A percentile compares a stretch with the other conserved stretches of the same genome.
phyloP scores from a whole-genome alignment of 2,329 filamentous ascomycete species.

The Ophiocordyceps camponoti-leonardi region DNA sequence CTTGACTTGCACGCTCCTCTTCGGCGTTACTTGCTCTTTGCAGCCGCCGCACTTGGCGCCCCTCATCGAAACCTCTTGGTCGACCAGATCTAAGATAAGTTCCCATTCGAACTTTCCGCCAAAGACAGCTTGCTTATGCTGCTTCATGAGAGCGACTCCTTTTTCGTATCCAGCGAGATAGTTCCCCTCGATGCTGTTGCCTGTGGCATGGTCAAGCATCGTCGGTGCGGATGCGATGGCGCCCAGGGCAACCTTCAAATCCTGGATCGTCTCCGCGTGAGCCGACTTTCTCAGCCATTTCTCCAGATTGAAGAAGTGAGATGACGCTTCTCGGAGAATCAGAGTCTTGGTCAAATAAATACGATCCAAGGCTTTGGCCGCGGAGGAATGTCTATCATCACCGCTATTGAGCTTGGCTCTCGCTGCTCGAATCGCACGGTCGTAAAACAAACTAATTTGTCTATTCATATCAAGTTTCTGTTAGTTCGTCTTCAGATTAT shows the following conservation, averaged over 20 bases:
- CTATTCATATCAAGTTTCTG: not conserved
- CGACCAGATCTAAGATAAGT: constrained; percentile 2
- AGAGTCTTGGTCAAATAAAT: not conserved
- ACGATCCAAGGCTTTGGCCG: not conserved
- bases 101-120: constrained; percentile 7
- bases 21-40: fast-evolving
- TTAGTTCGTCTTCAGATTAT: not conserved
- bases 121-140: constrained; percentile 2
- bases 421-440: not conserved
- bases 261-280: not conserved
- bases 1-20: not conserved
- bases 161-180: constrained; percentile 2
- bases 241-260: not conserved
- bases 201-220: constrained; percentile 3
- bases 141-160: constrained; percentile 4
- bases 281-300: constrained; percentile 5
- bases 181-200: not conserved
- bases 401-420: not conserved
- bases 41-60: constrained; percentile 4
- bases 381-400: no score
- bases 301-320: constrained; percentile 13
- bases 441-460: not conserved
- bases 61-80: constrained; percentile 2
- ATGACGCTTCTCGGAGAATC: constrained; percentile 7
- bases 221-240: not conserved